These are phyloP conservation scores for Hymenochaete sp. DNA, from an alignment of 1,284 basidiomycete species.

Conservation along the genomic window DNA sequence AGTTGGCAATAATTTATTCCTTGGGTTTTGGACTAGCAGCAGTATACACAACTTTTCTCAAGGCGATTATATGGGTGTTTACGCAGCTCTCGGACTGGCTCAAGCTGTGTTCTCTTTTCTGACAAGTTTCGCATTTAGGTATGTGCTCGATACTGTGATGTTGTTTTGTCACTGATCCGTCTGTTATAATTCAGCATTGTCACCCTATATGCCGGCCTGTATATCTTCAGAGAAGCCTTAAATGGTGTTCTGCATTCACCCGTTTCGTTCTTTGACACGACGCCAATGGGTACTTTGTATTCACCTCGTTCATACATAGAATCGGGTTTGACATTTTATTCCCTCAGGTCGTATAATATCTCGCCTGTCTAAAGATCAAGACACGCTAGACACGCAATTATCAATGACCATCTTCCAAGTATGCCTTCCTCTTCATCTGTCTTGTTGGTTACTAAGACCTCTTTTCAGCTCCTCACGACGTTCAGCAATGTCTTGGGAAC, in stretches of 20 bases:
- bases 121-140: conserved; percentile 47
- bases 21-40: conserved; percentile 33
- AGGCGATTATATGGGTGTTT: conserved; percentile 63
- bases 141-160: too few relatives aligned
- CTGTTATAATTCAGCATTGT: conserved; percentile 37
- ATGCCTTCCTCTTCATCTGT: conserved; percentile 4
- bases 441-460: background rate
- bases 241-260: conserved; percentile 56
- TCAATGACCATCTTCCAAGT: conserved; percentile 32
- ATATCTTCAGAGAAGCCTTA: conserved; percentile 52
- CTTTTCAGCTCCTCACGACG: conserved; percentile 36
- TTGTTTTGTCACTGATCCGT: background rate
- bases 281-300: conserved; percentile 55
- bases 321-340: conserved; percentile 25
- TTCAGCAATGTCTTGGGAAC: conserved; percentile 45
- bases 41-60: conserved; percentile 40
- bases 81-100: conserved; percentile 52
- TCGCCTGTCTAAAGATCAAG: conserved; percentile 56
- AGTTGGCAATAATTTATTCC: conserved; percentile 34
- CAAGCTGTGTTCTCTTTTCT: conserved; percentile 49
- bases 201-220: conserved; percentile 48
- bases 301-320: conserved; percentile 8
- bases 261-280: conserved; percentile 75
- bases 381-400: conserved; percentile 46
- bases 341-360: conserved; percentile 48